A percentile compares a stretch with the other conserved stretches of the same genome.
Evolutionary conservation across 2,329 filamentous ascomycete genomes (phyloP).

Genomic region (Ophiosphaerella korrae): DNA sequence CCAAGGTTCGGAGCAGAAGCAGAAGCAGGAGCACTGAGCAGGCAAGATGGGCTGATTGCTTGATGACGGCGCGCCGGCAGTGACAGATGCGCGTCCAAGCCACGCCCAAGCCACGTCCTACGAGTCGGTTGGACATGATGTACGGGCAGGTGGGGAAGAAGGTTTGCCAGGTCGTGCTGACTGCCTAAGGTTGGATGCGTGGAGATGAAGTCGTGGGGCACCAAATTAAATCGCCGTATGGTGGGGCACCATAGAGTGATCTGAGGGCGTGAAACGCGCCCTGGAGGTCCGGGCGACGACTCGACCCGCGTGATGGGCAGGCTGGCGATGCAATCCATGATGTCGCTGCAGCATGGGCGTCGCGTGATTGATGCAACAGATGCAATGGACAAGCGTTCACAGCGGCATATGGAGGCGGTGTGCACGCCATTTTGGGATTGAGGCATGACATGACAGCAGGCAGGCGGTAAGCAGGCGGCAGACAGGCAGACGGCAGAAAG

Average conservation of each 20-base stretch:
- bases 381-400: background rate
- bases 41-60: slow-evolving; percentile 13
- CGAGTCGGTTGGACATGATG: slow-evolving; percentile 26
- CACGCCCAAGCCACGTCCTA: slow-evolving; percentile 27
- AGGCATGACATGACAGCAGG: too few species aligned
- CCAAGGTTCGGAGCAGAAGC: slow-evolving; percentile 3
- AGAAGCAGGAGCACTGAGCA: too few species aligned
- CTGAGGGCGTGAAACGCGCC: slow-evolving; percentile 33
- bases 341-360: background rate
- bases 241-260: slow-evolving; percentile 19
- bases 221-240: slow-evolving; percentile 36
- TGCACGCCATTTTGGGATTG: too few species aligned
- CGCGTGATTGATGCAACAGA: too few species aligned
- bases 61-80: slow-evolving; percentile 26
- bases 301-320: slow-evolving; percentile 73
- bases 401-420: too few species aligned
- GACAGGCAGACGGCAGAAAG: too few species aligned
- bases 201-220: slow-evolving; percentile 33
- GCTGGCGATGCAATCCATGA: slow-evolving; percentile 18
- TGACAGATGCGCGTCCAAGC: slow-evolving; percentile 17
- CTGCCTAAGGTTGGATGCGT: slow-evolving; percentile 21
- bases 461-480: too few species aligned
- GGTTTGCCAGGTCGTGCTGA: slow-evolving; percentile 18
- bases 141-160: slow-evolving; percentile 24
- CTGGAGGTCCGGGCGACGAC: slow-evolving; percentile 55